These are phyloP conservation scores for Artemisia argyi DNA, from an alignment of 129 eudicot species.

Conservation along the genomic window DNA sequence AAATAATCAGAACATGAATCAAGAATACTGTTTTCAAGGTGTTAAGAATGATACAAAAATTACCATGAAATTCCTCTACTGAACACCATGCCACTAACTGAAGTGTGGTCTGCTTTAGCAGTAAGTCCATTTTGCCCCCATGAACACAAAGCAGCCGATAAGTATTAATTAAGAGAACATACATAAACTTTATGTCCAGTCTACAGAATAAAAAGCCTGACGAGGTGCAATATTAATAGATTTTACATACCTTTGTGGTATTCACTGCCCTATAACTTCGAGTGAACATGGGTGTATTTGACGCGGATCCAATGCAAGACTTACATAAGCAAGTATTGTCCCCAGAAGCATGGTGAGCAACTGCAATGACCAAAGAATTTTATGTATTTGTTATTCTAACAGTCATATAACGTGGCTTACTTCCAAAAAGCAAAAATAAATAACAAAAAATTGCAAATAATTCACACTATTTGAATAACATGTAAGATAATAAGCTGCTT, in stretches of 20 bases:
- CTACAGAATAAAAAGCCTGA: slow-evolving; percentile 10
- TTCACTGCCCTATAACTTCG: slow-evolving; percentile 42
- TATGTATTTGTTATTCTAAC: too few relatives aligned
- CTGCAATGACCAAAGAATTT: neutral
- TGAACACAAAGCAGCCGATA: neutral
- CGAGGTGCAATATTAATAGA: slow-evolving; percentile 1
- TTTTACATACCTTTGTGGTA: slow-evolving; percentile 38
- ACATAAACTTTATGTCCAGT: slow-evolving; percentile 10
- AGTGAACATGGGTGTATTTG: slow-evolving; percentile 32
- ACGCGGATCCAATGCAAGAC: slow-evolving; percentile 40
- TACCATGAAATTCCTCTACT: slow-evolving; percentile 52
- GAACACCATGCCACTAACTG: slow-evolving; percentile 39
- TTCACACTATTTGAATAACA: neutral
- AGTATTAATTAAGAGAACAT: neutral
- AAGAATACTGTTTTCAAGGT: slow-evolving; percentile 13
- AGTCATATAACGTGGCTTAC: neutral
- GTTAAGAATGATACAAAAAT: slow-evolving; percentile 9
- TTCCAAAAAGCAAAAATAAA: neutral
- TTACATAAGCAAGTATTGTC: slow-evolving; percentile 40
- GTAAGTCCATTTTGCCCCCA: slow-evolving; percentile 34
- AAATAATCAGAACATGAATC: slow-evolving; percentile 18
- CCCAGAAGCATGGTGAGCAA: slow-evolving; percentile 27
- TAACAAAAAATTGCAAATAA: neutral
- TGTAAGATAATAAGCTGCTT: slow-evolving; percentile 5
- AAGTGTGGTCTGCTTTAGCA: slow-evolving; percentile 36